These are phyloP conservation scores for Aquanectria penicillioides DNA, from an alignment of 2,329 filamentous ascomycete genomes.

Conservation along the genomic window DNA sequence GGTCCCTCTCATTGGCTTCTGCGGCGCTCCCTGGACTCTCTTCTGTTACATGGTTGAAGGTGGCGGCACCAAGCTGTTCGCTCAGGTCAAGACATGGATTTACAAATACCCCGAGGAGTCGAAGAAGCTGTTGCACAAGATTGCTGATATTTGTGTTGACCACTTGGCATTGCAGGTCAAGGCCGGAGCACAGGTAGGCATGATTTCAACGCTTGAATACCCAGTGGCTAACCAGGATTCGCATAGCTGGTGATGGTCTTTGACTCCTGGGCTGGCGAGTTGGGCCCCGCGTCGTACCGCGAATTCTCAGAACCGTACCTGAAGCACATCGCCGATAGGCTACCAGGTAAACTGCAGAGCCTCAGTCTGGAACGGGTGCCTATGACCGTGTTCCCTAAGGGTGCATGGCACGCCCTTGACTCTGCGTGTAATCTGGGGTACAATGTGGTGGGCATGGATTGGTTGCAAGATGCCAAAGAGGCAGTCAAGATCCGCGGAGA, in stretches of 20 bases:
- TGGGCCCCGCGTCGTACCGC: conserved; percentile 85
- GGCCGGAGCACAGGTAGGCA: conserved; percentile 83
- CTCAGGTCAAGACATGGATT: conserved; percentile 95
- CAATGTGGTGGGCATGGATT: conserved; percentile 93
- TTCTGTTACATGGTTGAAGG: conserved; percentile 99
- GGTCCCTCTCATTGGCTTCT: conserved; percentile 95
- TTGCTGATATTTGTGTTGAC: conserved; percentile 93
- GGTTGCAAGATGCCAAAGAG: conserved; percentile 88
- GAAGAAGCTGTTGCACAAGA: conserved; percentile 87
- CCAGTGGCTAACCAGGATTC: not conserved
- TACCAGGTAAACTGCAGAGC: conserved; percentile 79
- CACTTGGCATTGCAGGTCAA: conserved; percentile 92
- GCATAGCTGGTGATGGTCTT: conserved; percentile 89
- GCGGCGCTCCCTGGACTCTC: conserved; percentile 95
- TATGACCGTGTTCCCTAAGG: conserved; percentile 98
- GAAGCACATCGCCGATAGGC: conserved; percentile 80
- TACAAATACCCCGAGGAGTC: conserved; percentile 86
- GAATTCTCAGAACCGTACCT: conserved; percentile 89
- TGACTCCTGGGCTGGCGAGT: conserved; percentile 96
- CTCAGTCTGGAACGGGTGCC: conserved; percentile 83
- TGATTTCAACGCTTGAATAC: not conserved
- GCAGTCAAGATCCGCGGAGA: conserved; percentile 83
- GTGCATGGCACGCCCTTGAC: conserved; percentile 94
- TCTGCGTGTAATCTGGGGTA: conserved; percentile 89
- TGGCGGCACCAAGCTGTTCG: conserved; percentile 94